These are phyloP conservation scores for Globisporangium splendens DNA, from an alignment of 352 stramenopile species.

Conservation along the genomic window DNA sequence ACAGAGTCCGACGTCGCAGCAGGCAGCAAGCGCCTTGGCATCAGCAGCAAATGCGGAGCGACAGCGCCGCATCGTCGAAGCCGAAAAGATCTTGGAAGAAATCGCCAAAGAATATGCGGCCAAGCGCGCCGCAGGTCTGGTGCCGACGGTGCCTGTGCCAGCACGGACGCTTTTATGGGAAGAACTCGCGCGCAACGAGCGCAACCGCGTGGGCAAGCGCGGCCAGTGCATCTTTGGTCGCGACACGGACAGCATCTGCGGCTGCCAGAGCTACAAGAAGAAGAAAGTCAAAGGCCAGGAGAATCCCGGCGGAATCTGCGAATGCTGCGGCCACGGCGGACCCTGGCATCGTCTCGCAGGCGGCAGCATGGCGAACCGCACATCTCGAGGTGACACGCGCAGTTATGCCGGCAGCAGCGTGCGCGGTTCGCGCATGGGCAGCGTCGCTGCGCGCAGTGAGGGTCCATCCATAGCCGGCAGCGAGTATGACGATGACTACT, in stretches of 20 bases:
- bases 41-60: slow-evolving; percentile 15
- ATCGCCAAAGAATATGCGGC: slow-evolving; percentile 81
- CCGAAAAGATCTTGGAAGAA: slow-evolving; percentile 65
- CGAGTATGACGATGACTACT: slow-evolving; percentile 34
- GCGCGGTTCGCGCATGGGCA: slow-evolving; percentile 26
- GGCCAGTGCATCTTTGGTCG: slow-evolving; percentile 71
- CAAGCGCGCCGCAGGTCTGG: slow-evolving; percentile 68
- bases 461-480: slow-evolving; percentile 11
- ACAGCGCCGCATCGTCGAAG: slow-evolving; percentile 39
- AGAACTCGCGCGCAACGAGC: slow-evolving; percentile 56
- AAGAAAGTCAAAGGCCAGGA: slow-evolving; percentile 33
- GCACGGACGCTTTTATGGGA: slow-evolving; percentile 79
- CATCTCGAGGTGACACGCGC: slow-evolving; percentile 5
- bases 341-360: slow-evolving; percentile 66
- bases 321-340: slow-evolving; percentile 63
- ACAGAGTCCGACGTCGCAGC: neutral
- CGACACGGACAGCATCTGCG: slow-evolving; percentile 46
- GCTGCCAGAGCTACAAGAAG: slow-evolving; percentile 59
- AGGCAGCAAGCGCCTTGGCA: slow-evolving; percentile 1
- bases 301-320: slow-evolving; percentile 60
- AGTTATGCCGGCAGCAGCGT: slow-evolving; percentile 12
- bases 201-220: slow-evolving; percentile 33
- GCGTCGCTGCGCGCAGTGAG: slow-evolving; percentile 18
- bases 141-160: slow-evolving; percentile 66
- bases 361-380: slow-evolving; percentile 30